Evolutionary conservation across 1,284 basidiomycete genomes (phyloP).

Genomic region (Laetiporus sulphureus): DNA sequence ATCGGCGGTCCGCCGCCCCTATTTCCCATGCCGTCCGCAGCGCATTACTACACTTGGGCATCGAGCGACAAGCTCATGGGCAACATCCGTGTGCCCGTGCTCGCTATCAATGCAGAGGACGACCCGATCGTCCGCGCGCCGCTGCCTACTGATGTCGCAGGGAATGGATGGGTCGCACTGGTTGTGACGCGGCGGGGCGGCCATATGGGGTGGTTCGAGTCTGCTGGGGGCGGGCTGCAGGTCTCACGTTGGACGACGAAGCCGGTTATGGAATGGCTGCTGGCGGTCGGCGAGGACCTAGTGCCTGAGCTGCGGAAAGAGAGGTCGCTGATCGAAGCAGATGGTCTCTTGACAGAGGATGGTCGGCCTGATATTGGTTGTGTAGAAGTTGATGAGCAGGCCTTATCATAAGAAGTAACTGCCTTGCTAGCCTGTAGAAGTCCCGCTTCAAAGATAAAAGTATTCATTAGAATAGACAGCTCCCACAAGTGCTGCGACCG

Average conservation of each 20-base stretch:
- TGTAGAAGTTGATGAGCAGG: conserved; percentile 32
- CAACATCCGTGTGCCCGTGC: conserved; percentile 58
- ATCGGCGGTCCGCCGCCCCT: conserved; percentile 73
- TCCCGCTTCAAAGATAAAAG: no score
- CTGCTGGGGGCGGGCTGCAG: conserved; percentile 32
- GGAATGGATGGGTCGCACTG: conserved; percentile 61
- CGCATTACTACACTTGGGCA: conserved; percentile 82
- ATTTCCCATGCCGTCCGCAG: conserved; percentile 68
- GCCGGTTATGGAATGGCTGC: conserved; percentile 72
- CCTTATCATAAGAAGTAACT: no score
- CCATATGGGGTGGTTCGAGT: conserved; percentile 91
- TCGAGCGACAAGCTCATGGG: conserved; percentile 44
- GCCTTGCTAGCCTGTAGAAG: no score
- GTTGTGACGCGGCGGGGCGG: conserved; percentile 77
- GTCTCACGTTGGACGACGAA: conserved; percentile 63
- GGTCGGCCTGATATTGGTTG: conserved; percentile 41
- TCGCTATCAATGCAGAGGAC: conserved; percentile 84
- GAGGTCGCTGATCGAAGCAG: conserved; percentile 33
- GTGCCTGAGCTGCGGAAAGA: conserved; percentile 24
- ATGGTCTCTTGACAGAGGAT: conserved; percentile 51
- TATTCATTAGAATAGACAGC: no score
- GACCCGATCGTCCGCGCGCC: conserved; percentile 75
- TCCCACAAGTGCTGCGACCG: no score
- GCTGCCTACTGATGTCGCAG: conserved; percentile 50
- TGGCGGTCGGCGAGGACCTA: conserved; percentile 49